Evolutionary conservation across 345 rosid species (phyloP).

Genomic region (Salix viminalis): DNA sequence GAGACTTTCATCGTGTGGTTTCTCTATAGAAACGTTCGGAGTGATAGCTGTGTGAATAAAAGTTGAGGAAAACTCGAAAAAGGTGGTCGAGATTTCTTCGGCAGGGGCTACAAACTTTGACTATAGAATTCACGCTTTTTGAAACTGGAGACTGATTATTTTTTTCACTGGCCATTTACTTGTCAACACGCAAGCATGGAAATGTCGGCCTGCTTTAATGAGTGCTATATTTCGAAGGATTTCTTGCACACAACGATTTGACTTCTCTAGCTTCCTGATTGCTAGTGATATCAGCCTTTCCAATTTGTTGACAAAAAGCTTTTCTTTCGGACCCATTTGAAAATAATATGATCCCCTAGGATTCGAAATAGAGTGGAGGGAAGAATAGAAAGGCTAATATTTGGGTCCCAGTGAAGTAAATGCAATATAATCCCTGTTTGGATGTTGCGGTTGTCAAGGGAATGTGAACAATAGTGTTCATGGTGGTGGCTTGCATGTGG

Average conservation of each 20-base stretch:
- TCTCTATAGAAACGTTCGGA: neutral
- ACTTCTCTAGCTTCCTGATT: neutral
- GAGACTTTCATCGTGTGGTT: neutral
- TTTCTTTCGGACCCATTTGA: conserved; percentile 5
- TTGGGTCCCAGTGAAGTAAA: conserved; percentile 1
- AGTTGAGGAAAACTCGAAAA: neutral
- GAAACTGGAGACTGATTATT: neutral
- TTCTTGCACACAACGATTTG: conserved; percentile 16
- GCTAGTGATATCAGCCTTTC: neutral
- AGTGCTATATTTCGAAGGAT: neutral
- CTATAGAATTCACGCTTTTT: neutral
- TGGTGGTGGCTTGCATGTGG: conserved; percentile 27
- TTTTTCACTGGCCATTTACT: neutral
- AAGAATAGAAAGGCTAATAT: neutral
- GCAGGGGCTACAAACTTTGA: conserved; percentile 22
- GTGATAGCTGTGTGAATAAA: conserved; percentile 2
- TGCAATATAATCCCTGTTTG: neutral
- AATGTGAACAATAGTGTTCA: neutral
- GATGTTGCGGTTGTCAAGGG: neutral
- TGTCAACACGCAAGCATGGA: conserved; percentile 33
- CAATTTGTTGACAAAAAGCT: neutral
- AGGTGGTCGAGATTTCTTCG: conserved; percentile 6
- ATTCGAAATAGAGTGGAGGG: conserved; percentile 9
- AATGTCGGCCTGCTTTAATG: conserved; percentile 23
- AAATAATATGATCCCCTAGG: neutral